Conservation (phyloP, 768 basidiomycete species). For the Hydnum rufescens region DNA sequence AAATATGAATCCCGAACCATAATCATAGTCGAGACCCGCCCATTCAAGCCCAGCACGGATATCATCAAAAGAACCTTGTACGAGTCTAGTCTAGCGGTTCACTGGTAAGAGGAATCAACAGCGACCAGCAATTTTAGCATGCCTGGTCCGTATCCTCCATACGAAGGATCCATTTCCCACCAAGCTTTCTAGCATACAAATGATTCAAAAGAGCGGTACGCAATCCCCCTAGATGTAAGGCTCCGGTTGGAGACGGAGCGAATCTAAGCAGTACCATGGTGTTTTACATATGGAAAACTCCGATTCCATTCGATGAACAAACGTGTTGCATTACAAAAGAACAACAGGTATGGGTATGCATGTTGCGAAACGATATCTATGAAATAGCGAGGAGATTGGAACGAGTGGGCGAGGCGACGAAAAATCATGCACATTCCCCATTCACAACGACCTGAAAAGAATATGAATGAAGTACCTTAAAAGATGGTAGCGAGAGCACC, state of each 20-base stretch:
- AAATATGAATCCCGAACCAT: conserved; percentile 30
- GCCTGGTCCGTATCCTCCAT: conserved; percentile 94
- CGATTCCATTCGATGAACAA: neutral
- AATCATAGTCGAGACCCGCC: conserved; percentile 84
- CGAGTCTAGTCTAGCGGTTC: conserved; percentile 42
- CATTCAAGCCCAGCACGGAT: conserved; percentile 61
- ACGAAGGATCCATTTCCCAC: conserved; percentile 78
- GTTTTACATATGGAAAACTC: no score
- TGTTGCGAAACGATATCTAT: no score
- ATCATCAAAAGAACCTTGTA: conserved; percentile 68
- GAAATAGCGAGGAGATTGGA: no score
- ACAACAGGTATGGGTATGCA: neutral
- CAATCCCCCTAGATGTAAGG: conserved; percentile 84
- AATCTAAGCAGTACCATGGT: conserved; percentile 45
- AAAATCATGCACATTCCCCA: no score
- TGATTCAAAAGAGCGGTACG: conserved; percentile 89
- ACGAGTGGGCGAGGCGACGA: no score
- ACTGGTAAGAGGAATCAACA: neutral
- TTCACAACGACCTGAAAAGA: neutral
- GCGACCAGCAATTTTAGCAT: conserved; percentile 14
- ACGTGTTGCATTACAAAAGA: neutral
- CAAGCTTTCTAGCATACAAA: conserved; percentile 57
- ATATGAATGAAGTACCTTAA: conserved; percentile 4
- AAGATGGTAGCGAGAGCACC: conserved; percentile 10
- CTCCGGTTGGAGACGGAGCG: conserved; percentile 92